Conservation (phyloP, 2,329 filamentous ascomycete genomes). For the Elsinoe batatas region DNA sequence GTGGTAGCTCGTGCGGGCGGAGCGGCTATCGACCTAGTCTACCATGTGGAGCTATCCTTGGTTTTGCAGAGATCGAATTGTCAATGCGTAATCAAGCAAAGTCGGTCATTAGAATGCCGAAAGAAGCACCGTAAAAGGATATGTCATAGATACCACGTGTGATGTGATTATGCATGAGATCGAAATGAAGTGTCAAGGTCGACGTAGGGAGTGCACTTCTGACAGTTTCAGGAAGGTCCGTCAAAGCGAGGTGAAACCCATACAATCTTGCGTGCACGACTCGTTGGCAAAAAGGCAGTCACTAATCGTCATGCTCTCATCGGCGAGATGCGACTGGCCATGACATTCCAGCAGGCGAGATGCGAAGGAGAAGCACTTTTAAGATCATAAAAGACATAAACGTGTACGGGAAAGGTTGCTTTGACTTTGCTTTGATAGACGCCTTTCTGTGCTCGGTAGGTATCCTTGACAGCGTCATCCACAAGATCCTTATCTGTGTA, state of each 20-base stretch:
- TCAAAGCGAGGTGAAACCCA: not conserved
- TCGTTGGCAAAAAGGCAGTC: not conserved
- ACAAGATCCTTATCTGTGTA: conserved; percentile 19
- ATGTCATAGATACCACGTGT: not conserved
- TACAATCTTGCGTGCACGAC: not conserved
- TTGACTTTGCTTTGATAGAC: conserved; percentile 9
- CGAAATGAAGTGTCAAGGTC: not conserved
- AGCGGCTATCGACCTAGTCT: conserved; percentile 7
- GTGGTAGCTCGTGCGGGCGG: conserved; percentile 1
- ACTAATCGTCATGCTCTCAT: not conserved
- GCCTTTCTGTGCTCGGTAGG: conserved; percentile 30
- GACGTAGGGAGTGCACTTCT: not conserved
- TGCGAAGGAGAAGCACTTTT: not conserved
- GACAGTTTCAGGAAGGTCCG: conserved; percentile 2
- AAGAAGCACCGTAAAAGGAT: not conserved
- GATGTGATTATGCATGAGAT: not conserved
- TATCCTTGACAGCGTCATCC: conserved; percentile 34
- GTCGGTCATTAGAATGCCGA: not conserved
- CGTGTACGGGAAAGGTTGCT: not conserved
- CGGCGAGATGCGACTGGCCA: not conserved
- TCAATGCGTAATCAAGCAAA: not conserved
- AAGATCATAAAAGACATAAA: not conserved
- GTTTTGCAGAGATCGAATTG: not conserved
- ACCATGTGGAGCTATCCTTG: not conserved
- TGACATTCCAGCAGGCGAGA: not conserved